Conservation (phyloP, 305 asterid genomes). For the Fraxinus dipetala region DNA sequence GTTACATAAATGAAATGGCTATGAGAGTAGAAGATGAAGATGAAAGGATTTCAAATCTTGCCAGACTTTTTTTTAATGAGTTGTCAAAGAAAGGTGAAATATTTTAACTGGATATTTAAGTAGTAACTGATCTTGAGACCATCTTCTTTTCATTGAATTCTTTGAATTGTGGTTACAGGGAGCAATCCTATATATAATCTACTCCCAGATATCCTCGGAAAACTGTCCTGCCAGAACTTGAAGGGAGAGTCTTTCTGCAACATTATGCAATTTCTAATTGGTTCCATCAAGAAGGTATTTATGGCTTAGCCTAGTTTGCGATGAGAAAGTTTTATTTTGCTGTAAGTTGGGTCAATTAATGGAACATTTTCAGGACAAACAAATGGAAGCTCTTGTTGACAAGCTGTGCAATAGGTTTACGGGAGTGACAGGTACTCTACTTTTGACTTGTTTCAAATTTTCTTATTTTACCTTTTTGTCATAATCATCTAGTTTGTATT, state of each 20-base stretch:
- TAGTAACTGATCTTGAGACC: slow-evolving; percentile 3
- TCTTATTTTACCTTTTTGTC: neutral
- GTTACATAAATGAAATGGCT: slow-evolving; percentile 90
- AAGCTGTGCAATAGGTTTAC: slow-evolving; percentile 85
- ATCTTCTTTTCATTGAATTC: slow-evolving; percentile 12
- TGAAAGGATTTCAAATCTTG: slow-evolving; percentile 80
- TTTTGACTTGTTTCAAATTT: neutral
- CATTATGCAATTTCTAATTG: slow-evolving; percentile 88
- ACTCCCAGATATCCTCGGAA: slow-evolving; percentile 95
- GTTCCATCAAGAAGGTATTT: slow-evolving; percentile 85
- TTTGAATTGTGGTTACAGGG: slow-evolving; percentile 50
- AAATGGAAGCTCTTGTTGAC: slow-evolving; percentile 96
- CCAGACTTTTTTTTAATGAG: slow-evolving; percentile 83
- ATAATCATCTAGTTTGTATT: slow-evolving; percentile 13
- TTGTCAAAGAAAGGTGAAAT: slow-evolving; percentile 83
- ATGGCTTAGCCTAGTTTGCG: slow-evolving; percentile 14
- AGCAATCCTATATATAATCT: slow-evolving; percentile 90
- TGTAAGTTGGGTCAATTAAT: slow-evolving; percentile 15
- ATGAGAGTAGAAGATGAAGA: slow-evolving; percentile 82
- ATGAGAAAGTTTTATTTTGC: slow-evolving; percentile 12
- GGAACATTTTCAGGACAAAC: slow-evolving; percentile 67
- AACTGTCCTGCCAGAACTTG: slow-evolving; percentile 70
- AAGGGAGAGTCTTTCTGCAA: slow-evolving; percentile 77
- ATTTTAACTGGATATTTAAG: neutral
- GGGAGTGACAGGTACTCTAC: slow-evolving; percentile 73